These are phyloP conservation scores for Clavariopsis aquatica DNA, from an alignment of 495 filamentous ascomycete genomes.

Conservation along the genomic window DNA sequence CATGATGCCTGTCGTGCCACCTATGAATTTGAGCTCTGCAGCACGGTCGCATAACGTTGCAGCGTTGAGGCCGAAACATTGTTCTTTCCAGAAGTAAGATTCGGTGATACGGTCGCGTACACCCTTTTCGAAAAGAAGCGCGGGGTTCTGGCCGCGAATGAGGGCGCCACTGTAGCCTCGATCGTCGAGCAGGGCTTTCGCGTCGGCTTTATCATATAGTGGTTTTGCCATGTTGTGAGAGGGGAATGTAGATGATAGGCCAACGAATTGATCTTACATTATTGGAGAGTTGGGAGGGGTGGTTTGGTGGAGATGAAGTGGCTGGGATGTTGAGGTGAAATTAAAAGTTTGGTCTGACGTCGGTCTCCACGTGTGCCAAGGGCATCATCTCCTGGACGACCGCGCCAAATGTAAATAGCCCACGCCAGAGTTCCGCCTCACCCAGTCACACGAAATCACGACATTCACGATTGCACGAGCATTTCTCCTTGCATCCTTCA, in stretches of 20 bases:
- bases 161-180: slow-evolving; percentile 62
- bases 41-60: slow-evolving; percentile 88
- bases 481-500: slow-evolving; percentile 26
- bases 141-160: slow-evolving; percentile 80
- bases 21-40: slow-evolving; percentile 76
- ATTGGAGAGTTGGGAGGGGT: neutral
- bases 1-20: slow-evolving; percentile 77
- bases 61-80: slow-evolving; percentile 94
- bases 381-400: neutral
- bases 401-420: neutral
- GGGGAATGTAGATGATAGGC: neutral
- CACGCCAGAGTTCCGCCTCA: neutral
- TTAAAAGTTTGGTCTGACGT: slow-evolving; percentile 1
- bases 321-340: neutral
- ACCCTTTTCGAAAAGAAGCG: slow-evolving; percentile 86
- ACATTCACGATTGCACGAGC: slow-evolving; percentile 26
- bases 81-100: slow-evolving; percentile 97
- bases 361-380: slow-evolving; percentile 3
- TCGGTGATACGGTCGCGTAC: slow-evolving; percentile 93
- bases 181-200: slow-evolving; percentile 49
- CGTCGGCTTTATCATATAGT: slow-evolving; percentile 50
- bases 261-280: neutral
- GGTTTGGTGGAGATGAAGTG: neutral
- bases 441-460: slow-evolving; percentile 19
- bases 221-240: slow-evolving; percentile 13